Percentiles rank a stretch among this genome's conserved stretches.
Conservation (phyloP, 805 yeast genomes). For the Candida incommunis region DNA sequence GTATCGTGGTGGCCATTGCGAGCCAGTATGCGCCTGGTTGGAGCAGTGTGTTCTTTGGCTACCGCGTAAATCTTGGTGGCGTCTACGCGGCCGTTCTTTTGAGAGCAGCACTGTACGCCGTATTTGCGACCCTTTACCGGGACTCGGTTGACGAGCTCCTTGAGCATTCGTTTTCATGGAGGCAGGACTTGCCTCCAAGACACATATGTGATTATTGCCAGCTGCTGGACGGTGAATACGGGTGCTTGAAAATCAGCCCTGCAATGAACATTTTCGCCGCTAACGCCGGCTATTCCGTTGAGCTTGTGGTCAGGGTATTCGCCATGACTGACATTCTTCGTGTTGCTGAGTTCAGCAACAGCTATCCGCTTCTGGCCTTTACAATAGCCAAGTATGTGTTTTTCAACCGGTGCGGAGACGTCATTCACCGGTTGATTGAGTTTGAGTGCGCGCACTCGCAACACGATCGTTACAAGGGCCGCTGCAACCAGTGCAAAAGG, state of each 20-base stretch:
- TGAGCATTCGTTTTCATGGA: not conserved
- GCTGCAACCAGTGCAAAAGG: not conserved
- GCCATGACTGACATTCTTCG: not conserved
- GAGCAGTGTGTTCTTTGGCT: not conserved
- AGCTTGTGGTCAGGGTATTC: not conserved
- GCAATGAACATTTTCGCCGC: not conserved
- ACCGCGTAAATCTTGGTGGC: not conserved
- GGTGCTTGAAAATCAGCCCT: not conserved
- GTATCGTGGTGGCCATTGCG: not conserved
- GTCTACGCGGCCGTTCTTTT: not conserved
- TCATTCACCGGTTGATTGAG: not conserved
- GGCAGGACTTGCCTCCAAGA: not conserved
- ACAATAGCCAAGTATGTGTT: not conserved
- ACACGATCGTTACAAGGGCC: not conserved
- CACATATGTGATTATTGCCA: not conserved
- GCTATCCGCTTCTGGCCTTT: not conserved
- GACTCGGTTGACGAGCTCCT: not conserved
- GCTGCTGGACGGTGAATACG: not conserved
- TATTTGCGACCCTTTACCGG: not conserved
- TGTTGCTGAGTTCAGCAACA: not conserved
- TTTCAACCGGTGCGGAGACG: not conserved
- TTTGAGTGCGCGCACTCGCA: not conserved
- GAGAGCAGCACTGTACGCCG: not conserved
- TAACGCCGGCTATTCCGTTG: not conserved
- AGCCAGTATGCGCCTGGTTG: not conserved